Conservation (phyloP, 2,329 filamentous ascomycete species). For the Phaeosphaeria sp. region DNA sequence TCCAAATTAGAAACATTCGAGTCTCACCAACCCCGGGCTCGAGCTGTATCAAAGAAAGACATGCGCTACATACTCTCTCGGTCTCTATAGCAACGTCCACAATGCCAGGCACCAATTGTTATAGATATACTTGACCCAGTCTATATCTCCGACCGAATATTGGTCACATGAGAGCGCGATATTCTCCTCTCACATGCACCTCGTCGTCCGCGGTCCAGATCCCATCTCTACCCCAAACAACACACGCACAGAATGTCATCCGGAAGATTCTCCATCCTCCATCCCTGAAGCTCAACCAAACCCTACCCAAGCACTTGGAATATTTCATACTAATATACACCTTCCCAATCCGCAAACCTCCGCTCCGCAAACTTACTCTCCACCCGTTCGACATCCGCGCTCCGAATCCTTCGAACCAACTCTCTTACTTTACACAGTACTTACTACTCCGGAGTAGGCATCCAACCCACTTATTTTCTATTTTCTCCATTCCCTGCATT, state of each 20-base stretch:
- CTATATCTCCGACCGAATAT: not conserved
- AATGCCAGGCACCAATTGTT: not conserved
- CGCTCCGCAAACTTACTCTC: not conserved
- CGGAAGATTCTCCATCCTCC: not conserved
- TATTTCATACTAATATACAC: not conserved
- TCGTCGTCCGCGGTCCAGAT: not conserved
- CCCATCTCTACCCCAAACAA: not conserved
- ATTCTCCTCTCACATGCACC: not conserved
- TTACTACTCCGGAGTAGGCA: too few relatives aligned
- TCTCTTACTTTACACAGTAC: too few relatives aligned
- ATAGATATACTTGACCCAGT: not conserved
- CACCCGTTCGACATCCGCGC: not conserved
- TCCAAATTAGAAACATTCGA: not conserved
- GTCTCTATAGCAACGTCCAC: not conserved
- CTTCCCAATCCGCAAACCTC: not conserved
- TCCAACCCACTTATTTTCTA: too few relatives aligned
- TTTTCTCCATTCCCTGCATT: not conserved
- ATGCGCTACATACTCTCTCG: not conserved
- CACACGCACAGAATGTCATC: not conserved
- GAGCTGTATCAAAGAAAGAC: not conserved
- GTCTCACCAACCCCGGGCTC: not conserved
- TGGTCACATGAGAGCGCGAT: not conserved
- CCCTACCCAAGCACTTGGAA: not conserved
- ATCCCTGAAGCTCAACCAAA: not conserved
- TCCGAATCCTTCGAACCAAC: not conserved